Percentiles rank a stretch among this genome's conserved stretches.
phyloP scores from a whole-genome alignment of 176 grass and related monocot genomes.

The Lolium multiflorum region DNA sequence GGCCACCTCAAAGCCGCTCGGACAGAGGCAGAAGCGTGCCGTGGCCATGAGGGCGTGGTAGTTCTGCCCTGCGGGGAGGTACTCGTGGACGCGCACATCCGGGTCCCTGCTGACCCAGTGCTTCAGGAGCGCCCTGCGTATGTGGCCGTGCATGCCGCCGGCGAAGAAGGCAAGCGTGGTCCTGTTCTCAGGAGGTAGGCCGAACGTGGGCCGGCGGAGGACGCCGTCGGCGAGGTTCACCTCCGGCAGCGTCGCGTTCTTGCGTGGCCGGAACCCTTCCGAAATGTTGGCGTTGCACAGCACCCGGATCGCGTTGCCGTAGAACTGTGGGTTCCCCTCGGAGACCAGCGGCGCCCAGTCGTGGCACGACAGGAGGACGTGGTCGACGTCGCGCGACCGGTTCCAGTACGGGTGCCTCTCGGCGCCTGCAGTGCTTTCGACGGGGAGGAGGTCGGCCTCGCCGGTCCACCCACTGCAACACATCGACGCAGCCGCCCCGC shows the following conservation, averaged over 20 bases:
- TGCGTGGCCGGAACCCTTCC: slow-evolving; percentile 67
- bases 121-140: slow-evolving; percentile 54
- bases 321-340: slow-evolving; percentile 48
- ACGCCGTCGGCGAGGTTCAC: too few relatives aligned
- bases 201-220: slow-evolving; percentile 48
- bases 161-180: slow-evolving; percentile 86
- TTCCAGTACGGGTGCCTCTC: slow-evolving; percentile 79
- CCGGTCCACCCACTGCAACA: too few relatives aligned
- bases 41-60: slow-evolving; percentile 67
- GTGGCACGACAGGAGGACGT: slow-evolving; percentile 84
- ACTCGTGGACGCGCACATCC: slow-evolving; percentile 67
- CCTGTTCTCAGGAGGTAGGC: slow-evolving; percentile 31
- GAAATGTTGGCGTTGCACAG: slow-evolving; percentile 94
- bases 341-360: slow-evolving; percentile 78
- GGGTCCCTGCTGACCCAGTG: slow-evolving; percentile 64
- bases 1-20: slow-evolving; percentile 87
- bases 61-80: slow-evolving; percentile 67
- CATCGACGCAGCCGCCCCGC: too few relatives aligned
- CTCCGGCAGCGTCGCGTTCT: slow-evolving; percentile 83
- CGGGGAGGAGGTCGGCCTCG: too few relatives aligned
- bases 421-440: too few relatives aligned
- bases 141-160: slow-evolving; percentile 66
- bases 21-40: slow-evolving; percentile 87
- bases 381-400: slow-evolving; percentile 72
- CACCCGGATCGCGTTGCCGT: slow-evolving; percentile 72